Evolutionary conservation across 1,139 yeast genomes (phyloP), one percentile per base, ranked within the genome.

Genomic region (Taphrina confusa): DNA sequence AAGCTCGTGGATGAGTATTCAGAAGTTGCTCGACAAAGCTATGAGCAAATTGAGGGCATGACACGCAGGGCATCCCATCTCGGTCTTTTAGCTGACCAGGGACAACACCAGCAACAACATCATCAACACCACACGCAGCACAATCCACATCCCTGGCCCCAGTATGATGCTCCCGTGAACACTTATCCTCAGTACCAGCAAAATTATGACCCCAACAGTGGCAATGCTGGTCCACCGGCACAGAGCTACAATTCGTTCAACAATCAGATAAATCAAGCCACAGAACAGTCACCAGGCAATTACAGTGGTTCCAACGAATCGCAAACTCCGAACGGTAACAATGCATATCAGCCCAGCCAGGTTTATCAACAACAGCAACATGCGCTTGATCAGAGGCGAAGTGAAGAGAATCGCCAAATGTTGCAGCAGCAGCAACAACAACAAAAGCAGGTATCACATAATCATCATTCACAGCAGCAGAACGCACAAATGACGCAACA

Each of bases 21-120:
- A 3, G 61, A 52, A 28, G 61, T 58, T 16, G 54, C 61, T 18
- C 20, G 47, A 12, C 61, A 61, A 36, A 51, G 58, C 33, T 58
- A 46, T 30, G 61, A 58, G 28, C 61, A 58, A 39, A 58, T 58
- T 30, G 54, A 47, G 18, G 60, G 46, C 47, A 56, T 56, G 54
- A 46, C 51, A 6, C 40, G 54, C 14, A 46, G 60, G n/a, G 60
- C 60, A 11, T 47, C 54, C 18, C 54, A 46, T 56, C 42, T 56
- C 25, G 60, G 60, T 9, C 37, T 56, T 25, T 23, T 46, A 3
- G 14, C 49, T 11, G 58, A 54, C 4, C 54, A 31, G 18, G 2
- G 20, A 3, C 57, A 52, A 30, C 46, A 52, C 14, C 46, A 36
- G 34, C 56, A 36, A n/a, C 56, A 36, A 14, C 56, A 50, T 22